Percentiles rank a stretch among this genome's conserved stretches.
Conservation (phyloP, 768 basidiomycete genomes). For the Suillus paluster region DNA sequence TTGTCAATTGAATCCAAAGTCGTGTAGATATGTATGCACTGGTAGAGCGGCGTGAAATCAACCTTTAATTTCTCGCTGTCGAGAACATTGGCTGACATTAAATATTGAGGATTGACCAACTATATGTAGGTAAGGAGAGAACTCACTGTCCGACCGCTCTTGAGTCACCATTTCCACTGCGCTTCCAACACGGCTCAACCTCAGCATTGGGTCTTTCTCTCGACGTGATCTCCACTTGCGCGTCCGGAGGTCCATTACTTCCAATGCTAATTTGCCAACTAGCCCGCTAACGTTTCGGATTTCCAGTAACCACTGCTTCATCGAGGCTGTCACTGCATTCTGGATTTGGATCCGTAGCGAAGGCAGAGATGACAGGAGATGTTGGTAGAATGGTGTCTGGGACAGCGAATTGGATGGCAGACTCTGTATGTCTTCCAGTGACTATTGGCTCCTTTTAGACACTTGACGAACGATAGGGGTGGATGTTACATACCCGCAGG, state of each 20-base stretch:
- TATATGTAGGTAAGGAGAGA: neutral
- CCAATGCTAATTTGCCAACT: slow-evolving; percentile 86
- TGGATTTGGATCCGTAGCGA: slow-evolving; percentile 89
- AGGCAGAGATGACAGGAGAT: slow-evolving; percentile 90
- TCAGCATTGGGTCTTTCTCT: slow-evolving; percentile 82
- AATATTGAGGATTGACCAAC: slow-evolving; percentile 13
- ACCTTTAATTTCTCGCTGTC: slow-evolving; percentile 87
- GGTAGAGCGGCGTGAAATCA: slow-evolving; percentile 93
- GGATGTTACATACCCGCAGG: slow-evolving; percentile 76
- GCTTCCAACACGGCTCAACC: slow-evolving; percentile 81
- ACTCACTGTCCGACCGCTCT: slow-evolving; percentile 93
- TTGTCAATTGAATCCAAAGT: slow-evolving; percentile 90
- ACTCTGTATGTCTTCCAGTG: slow-evolving; percentile 91
- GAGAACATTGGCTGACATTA: slow-evolving; percentile 77
- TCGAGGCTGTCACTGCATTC: slow-evolving; percentile 90
- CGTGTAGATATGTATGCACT: slow-evolving; percentile 96
- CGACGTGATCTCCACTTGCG: slow-evolving; percentile 83
- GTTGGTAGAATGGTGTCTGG: slow-evolving; percentile 91
- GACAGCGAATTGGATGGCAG: slow-evolving; percentile 89
- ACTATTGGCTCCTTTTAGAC: slow-evolving; percentile 65
- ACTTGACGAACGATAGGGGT: slow-evolving; percentile 94
- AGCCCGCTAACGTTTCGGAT: slow-evolving; percentile 86
- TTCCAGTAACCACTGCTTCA: slow-evolving; percentile 97
- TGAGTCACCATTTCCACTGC: slow-evolving; percentile 91
- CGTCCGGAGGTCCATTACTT: slow-evolving; percentile 85